These are phyloP conservation scores for Pleurotus sapidus DNA, from an alignment of 768 basidiomycete species.

Conservation along the genomic window DNA sequence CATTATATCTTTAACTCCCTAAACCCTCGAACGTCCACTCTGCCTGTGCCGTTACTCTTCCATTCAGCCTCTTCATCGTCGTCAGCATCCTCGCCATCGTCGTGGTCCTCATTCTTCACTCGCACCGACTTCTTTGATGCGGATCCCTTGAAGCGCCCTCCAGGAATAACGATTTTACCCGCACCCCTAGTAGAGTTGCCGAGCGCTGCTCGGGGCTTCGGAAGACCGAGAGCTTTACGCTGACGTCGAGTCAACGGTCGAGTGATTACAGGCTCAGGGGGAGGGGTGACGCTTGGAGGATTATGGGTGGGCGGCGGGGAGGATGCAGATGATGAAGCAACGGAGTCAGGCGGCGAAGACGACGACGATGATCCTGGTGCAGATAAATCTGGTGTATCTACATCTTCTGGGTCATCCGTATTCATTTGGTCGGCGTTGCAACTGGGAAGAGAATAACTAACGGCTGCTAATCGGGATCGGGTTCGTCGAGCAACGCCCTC, in stretches of 20 bases:
- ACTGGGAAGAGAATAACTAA: background rate
- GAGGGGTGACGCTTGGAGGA: conserved; percentile 16
- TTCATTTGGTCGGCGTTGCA: conserved; percentile 4
- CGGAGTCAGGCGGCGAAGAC: conserved; percentile 11
- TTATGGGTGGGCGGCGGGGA: conserved; percentile 24
- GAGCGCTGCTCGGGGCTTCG: conserved; percentile 43
- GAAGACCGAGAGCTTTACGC: conserved; percentile 65
- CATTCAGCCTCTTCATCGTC: conserved; percentile 37
- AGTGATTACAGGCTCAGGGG: conserved; percentile 18
- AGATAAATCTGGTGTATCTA: conserved; percentile 37
- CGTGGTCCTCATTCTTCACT: conserved; percentile 20
- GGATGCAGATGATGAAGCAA: conserved; percentile 19
- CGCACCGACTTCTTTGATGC: conserved; percentile 12
- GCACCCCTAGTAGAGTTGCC: conserved; percentile 35
- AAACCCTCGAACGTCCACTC: conserved; percentile 76
- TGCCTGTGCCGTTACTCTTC: conserved; percentile 66
- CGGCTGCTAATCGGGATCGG: conserved; percentile 1
- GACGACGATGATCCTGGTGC: conserved; percentile 22
- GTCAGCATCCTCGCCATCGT: conserved; percentile 29
- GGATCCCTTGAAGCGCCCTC: conserved; percentile 42
- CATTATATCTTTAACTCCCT: conserved; percentile 66
- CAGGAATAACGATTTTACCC: conserved; percentile 69
- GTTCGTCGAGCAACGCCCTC: conserved; percentile 24
- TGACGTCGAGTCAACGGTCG: conserved; percentile 60
- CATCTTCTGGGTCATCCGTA: conserved; percentile 3